Evolutionary conservation across 495 filamentous ascomycete species (phyloP).

Genomic region (Hypoxylon trugodes): DNA sequence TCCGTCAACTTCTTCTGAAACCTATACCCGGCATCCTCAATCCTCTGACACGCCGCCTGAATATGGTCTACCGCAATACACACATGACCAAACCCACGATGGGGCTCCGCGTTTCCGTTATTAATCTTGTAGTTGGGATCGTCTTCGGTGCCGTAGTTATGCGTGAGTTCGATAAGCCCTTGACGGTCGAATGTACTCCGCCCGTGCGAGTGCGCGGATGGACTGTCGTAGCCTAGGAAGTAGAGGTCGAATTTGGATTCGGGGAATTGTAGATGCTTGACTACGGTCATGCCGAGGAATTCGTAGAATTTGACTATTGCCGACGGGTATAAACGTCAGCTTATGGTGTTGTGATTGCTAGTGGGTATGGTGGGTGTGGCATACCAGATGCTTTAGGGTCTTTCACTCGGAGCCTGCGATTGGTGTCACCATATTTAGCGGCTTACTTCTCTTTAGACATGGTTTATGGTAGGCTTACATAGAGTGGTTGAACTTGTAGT

Average conservation of each 20-base stretch:
- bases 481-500: slow-evolving; percentile 86
- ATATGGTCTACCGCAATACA: slow-evolving; percentile 91
- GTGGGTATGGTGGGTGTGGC: background rate
- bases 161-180: slow-evolving; percentile 90
- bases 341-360: background rate
- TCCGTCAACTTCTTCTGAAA: slow-evolving; percentile 96
- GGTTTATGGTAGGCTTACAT: slow-evolving; percentile 65
- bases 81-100: slow-evolving; percentile 89
- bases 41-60: slow-evolving; percentile 83
- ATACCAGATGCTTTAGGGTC: slow-evolving; percentile 83
- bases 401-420: slow-evolving; percentile 86
- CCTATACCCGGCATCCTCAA: slow-evolving; percentile 87
- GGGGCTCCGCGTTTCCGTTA: slow-evolving; percentile 89
- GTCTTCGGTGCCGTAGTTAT: slow-evolving; percentile 95
- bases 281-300: slow-evolving; percentile 85
- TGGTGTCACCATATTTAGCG: slow-evolving; percentile 12
- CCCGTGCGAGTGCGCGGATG: slow-evolving; percentile 66
- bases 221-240: slow-evolving; percentile 79
- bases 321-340: background rate
- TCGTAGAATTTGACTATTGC: slow-evolving; percentile 86
- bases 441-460: background rate
- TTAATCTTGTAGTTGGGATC: slow-evolving; percentile 82
- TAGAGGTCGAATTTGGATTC: slow-evolving; percentile 92
- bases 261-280: slow-evolving; percentile 74
- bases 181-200: slow-evolving; percentile 82